A percentile compares a stretch with the other conserved stretches of the same genome.
These are phyloP conservation scores for Telfairia occidentalis DNA, from an alignment of 331 rosid species.

Conservation along the genomic window DNA sequence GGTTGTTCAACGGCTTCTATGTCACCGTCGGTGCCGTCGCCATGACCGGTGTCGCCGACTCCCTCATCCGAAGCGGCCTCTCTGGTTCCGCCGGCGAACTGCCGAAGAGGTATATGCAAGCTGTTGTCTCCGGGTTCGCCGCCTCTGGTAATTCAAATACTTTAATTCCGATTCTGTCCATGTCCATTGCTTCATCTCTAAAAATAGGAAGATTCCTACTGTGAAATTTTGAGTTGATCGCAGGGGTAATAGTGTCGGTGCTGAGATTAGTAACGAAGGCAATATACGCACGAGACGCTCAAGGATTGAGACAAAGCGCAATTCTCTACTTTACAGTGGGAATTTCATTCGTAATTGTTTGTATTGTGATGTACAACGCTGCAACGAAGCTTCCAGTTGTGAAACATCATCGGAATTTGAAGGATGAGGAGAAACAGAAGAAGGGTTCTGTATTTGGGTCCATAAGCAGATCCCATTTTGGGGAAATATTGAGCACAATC, in stretches of 20 bases:
- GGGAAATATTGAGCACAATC: slow-evolving; percentile 46
- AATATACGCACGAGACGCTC: slow-evolving; percentile 43
- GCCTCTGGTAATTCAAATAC: slow-evolving; percentile 75
- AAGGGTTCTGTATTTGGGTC: slow-evolving; percentile 38
- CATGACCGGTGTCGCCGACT: slow-evolving; percentile 47
- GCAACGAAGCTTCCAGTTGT: slow-evolving; percentile 58
- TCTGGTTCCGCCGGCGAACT: slow-evolving; percentile 73
- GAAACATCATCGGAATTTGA: slow-evolving; percentile 49
- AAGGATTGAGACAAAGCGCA: slow-evolving; percentile 62
- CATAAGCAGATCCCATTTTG: slow-evolving; percentile 41
- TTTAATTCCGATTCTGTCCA: too few species aligned
- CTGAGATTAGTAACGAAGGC: slow-evolving; percentile 69
- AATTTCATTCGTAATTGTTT: slow-evolving; percentile 46
- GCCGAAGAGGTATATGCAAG: slow-evolving; percentile 78
- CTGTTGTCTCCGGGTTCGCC: slow-evolving; percentile 65
- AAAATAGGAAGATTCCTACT: too few species aligned
- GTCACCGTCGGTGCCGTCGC: slow-evolving; percentile 38
- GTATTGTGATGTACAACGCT: slow-evolving; percentile 45
- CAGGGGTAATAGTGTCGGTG: slow-evolving; percentile 62
- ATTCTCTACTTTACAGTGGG: slow-evolving; percentile 58
- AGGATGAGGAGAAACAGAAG: slow-evolving; percentile 35
- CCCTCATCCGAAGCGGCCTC: slow-evolving; percentile 60
- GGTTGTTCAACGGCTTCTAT: slow-evolving; percentile 56
- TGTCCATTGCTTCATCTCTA: too few species aligned
- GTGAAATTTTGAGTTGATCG: too few species aligned